Base-by-base conservation (phyloP, 768 basidiomycete genomes). In the Mycena alexandri region DNA sequence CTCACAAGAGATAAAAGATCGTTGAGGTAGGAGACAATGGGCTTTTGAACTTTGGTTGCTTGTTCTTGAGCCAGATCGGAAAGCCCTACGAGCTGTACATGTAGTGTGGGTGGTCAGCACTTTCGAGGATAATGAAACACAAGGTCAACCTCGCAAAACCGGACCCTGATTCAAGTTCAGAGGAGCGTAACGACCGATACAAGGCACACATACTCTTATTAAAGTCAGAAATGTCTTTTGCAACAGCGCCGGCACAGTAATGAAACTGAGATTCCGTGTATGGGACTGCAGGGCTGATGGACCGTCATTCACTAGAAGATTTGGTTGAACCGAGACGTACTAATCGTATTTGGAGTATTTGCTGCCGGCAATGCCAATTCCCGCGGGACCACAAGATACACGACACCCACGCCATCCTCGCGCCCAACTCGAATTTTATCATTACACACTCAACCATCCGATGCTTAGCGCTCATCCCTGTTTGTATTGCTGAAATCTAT, bases 171-270 rank as follows among this genome's bases (percentile, higher is more conserved):
- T n/a, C n/a, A n/a, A n/a, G n/a, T n/a, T n/a, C n/a, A n/a, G n/a
- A n/a, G n/a, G n/a, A n/a, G n/a, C n/a, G n/a, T n/a, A n/a, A n/a
- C n/a, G n/a, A n/a, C n/a, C n/a, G n/a, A n/a, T n/a, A n/a, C n/a
- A n/a, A n/a, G n/a, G n/a, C n/a, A n/a, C 0, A 80, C 80, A 41
- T 79, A 78, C 10, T 79, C 78, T 77, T 79, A 33, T 84, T 54
- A 14, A 83, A 72, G 42, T 85, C 82, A 59, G 83, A 80, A 21
- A 73, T 76, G 64, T 82, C 82, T 8, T 70, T 71, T 0, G 82
- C 82, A 81, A 72, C 11, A 64, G 56, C 19, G 63, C 65, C n/a
- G 81, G 73, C 22, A 83, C 84, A 52, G 80, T 76, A 50, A 76
- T 75, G 10, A 78, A 80, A 3, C 79, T 81, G 2, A 82, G 83